phyloP scores from a whole-genome alignment of 2,329 filamentous ascomycete genomes.

The Fusarium nanum region DNA sequence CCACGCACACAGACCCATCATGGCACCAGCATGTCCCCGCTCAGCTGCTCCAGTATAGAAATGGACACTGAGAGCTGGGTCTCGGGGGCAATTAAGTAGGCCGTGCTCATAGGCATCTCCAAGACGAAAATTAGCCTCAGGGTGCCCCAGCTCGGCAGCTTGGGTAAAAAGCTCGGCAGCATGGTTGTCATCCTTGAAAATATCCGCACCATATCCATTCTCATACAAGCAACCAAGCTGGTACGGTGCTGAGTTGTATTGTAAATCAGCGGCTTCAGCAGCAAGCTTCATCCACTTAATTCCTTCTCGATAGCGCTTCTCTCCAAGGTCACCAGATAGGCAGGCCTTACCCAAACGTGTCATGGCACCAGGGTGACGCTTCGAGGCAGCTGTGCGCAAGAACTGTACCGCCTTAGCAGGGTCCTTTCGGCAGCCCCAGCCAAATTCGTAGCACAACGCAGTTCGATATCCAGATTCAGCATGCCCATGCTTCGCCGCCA shows the following conservation, averaged over 20 bases:
- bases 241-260: conserved; percentile 94
- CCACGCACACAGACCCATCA: conserved; percentile 99
- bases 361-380: conserved; percentile 95
- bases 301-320: conserved; percentile 88
- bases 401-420: conserved; percentile 94
- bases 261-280: conserved; percentile 85
- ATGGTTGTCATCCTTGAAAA: conserved; percentile 91
- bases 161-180: conserved; percentile 95
- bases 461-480: conserved; percentile 95
- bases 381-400: conserved; percentile 88
- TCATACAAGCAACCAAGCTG: conserved; percentile 91
- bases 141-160: conserved; percentile 89
- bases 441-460: conserved; percentile 96
- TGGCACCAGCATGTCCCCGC: conserved; percentile 82
- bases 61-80: conserved; percentile 93
- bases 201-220: conserved; percentile 91
- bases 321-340: conserved; percentile 87
- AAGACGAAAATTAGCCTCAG: conserved; percentile 86
- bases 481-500: conserved; percentile 96
- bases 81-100: conserved; percentile 84
- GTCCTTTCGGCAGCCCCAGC: conserved; percentile 93
- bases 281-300: conserved; percentile 97
- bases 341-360: conserved; percentile 92
- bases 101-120: conserved; percentile 99
- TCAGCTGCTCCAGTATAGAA: conserved; percentile 97